Evolutionary conservation across 768 basidiomycete genomes (phyloP), one percentile per base, ranked within the genome.

Genomic region (Kwoniella sp.): DNA sequence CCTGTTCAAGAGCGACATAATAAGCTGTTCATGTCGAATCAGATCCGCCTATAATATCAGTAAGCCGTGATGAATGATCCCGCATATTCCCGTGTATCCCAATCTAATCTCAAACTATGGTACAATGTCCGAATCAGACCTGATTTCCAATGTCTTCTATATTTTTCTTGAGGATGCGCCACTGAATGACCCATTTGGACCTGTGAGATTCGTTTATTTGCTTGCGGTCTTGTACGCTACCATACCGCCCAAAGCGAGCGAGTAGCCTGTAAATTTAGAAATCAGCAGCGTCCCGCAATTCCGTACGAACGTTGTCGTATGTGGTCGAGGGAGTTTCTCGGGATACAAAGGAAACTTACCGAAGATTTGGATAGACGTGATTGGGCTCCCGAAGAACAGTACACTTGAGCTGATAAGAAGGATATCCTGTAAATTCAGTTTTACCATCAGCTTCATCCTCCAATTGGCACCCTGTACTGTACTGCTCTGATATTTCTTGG

Each of bases 361-460:
- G 75, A 94, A 83, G 30, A 95, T 83, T 78, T 99, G 95, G 13
- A 94, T 78, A 19, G 88, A 86, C 25, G 91, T 90, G 73, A 99
- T 87, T 12, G 80, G 78, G n/a, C 86, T 85, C 37, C 90, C 88
- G 74, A 95, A 95, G 59, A 95, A 82, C 56, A 92, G 77, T 27
- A 97, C 92, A 0, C 92, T 93, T 47, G 91, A 92, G 8, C 86
- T 85, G 80, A 99, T 92, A 63, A 98, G 87, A 25, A 99, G 85
- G 19, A 58, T 53, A n/a, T 7, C n/a, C 36, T 10, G 9, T 27
- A 17, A 56, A 1, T 2, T 8, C 15, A 29, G 17, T 3, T 9
- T 19, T 19, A 44, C 3, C 17, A 19, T 44, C 40, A 44, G 40
- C 40, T 4, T 44, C 17, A 6, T 33, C 33, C 33, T n/a, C n/a